Evolutionary conservation across 2,329 filamentous ascomycete species (phyloP).

Genomic region (Ceratocystiopsis brevicomis): DNA sequence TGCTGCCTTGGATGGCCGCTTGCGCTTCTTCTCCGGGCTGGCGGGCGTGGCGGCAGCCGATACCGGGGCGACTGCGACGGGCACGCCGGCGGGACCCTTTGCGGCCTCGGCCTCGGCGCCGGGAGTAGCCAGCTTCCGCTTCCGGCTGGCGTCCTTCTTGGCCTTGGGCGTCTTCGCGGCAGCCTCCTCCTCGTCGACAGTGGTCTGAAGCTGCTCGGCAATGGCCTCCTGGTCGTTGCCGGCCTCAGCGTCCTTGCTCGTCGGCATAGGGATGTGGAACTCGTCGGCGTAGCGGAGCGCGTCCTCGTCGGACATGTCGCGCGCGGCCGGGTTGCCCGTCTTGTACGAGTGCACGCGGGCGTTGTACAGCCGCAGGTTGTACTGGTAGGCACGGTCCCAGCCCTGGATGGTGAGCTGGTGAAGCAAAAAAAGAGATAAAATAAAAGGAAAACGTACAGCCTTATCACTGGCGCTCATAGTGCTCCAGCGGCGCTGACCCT

Average conservation of each 20-base stretch:
- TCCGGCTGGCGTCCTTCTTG: conserved; percentile 26
- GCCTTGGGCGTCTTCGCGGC: conserved; percentile 41
- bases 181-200: conserved; percentile 22
- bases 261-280: conserved; percentile 33
- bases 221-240: conserved; percentile 37
- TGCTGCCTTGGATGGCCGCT: conserved; percentile 39
- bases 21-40: conserved; percentile 45
- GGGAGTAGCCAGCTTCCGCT: conserved; percentile 36
- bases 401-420: conserved; percentile 17
- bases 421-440: neutral
- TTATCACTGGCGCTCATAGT: conserved; percentile 60
- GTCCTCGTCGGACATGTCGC: conserved; percentile 42
- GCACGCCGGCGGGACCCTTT: conserved; percentile 13
- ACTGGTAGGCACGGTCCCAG: conserved; percentile 49
- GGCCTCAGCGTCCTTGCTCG: conserved; percentile 24
- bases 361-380: conserved; percentile 47
- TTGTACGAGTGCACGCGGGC: conserved; percentile 47
- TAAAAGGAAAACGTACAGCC: conserved; percentile 21
- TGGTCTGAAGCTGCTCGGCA: conserved; percentile 37
- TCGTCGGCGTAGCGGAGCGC: conserved; percentile 41
- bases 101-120: conserved; percentile 23
- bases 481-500: conserved; percentile 73
- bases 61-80: too few species aligned
- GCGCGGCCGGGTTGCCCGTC: conserved; percentile 36
- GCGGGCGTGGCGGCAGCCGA: conserved; percentile 18